These are phyloP conservation scores for Danielia reshetovae DNA, from an alignment of 805 yeast genomes.

Conservation along the genomic window DNA sequence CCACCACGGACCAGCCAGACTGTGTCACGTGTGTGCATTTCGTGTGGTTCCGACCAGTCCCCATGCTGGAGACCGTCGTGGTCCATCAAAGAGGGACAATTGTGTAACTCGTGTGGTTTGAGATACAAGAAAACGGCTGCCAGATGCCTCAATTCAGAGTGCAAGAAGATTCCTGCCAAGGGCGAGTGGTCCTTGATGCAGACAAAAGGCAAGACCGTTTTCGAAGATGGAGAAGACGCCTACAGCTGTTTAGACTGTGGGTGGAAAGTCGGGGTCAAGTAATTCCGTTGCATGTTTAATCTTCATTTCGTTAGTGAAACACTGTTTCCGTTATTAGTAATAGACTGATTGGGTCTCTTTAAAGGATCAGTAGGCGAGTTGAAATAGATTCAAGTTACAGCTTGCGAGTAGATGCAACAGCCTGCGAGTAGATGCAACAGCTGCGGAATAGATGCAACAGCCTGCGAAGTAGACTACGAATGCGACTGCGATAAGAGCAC, in stretches of 20 bases:
- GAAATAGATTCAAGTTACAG: too few relatives aligned
- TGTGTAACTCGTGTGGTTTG: slow-evolving; percentile 94
- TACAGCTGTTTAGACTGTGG: slow-evolving; percentile 43
- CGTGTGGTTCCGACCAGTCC: slow-evolving; percentile 85
- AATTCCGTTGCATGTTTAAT: neutral
- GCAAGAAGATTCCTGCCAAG: slow-evolving; percentile 91
- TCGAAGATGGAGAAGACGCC: slow-evolving; percentile 38
- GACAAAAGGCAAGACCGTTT: slow-evolving; percentile 50
- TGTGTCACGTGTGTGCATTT: slow-evolving; percentile 64
- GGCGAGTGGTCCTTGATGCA: slow-evolving; percentile 93
- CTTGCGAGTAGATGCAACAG: too few relatives aligned
- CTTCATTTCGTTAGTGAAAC: too few relatives aligned
- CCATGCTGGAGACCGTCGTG: slow-evolving; percentile 99
- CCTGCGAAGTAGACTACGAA: too few relatives aligned
- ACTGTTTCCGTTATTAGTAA: too few relatives aligned
- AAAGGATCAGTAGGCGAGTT: too few relatives aligned
- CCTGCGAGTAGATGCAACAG: too few relatives aligned
- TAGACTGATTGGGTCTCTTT: too few relatives aligned
- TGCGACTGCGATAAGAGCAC: too few relatives aligned
- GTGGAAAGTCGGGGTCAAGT: slow-evolving; percentile 37
- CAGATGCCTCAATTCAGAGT: slow-evolving; percentile 69
- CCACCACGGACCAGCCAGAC: slow-evolving; percentile 26
- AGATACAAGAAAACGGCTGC: slow-evolving; percentile 93
- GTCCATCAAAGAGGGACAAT: slow-evolving; percentile 87
- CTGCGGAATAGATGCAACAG: too few relatives aligned